Evolutionary conservation across 148 eudicot genomes (phyloP).

Genomic region (Rhododendron mucronatum): DNA sequence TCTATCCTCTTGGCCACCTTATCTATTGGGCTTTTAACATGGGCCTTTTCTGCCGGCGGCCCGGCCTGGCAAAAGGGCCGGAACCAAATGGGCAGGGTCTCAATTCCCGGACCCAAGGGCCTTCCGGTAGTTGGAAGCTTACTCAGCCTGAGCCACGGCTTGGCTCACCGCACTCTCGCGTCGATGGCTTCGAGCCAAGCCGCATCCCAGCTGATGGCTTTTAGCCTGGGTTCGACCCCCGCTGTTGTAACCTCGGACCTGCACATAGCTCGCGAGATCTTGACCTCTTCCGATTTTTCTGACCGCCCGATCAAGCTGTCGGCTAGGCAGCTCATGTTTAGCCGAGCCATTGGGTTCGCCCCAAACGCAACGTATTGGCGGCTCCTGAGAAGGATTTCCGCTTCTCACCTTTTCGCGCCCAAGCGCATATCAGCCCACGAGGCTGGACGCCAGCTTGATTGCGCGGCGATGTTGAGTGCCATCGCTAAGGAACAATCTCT

Average conservation of each 20-base stretch:
- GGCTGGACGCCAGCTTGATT: slow-evolving; percentile 33
- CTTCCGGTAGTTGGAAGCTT: slow-evolving; percentile 55
- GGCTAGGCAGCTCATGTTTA: slow-evolving; percentile 61
- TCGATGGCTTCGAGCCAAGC: slow-evolving; percentile 24
- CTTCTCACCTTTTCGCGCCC: slow-evolving; percentile 59
- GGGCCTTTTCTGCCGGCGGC: slow-evolving; percentile 47
- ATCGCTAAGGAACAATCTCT: slow-evolving; percentile 32
- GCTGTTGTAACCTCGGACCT: slow-evolving; percentile 47
- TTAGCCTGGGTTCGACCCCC: slow-evolving; percentile 52
- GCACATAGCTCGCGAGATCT: slow-evolving; percentile 39
- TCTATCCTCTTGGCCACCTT: slow-evolving; percentile 13
- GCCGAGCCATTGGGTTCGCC: slow-evolving; percentile 72
- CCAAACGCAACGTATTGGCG: slow-evolving; percentile 62
- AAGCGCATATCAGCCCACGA: slow-evolving; percentile 45
- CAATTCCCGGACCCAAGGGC: slow-evolving; percentile 51
- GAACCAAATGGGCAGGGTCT: slow-evolving; percentile 25
- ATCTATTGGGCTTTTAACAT: slow-evolving; percentile 7
- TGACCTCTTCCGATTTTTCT: slow-evolving; percentile 50
- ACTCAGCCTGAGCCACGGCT: slow-evolving; percentile 36
- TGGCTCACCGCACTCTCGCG: slow-evolving; percentile 57
- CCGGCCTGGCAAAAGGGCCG: slow-evolving; percentile 53
- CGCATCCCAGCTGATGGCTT: slow-evolving; percentile 55
- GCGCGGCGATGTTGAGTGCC: slow-evolving; percentile 33
- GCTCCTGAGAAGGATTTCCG: slow-evolving; percentile 43
- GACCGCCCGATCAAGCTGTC: slow-evolving; percentile 62